Percentiles rank a stretch among this genome's conserved stretches.
These are phyloP conservation scores for Boehmeria nivea DNA, from an alignment of 306 rosid species.

Conservation along the genomic window DNA sequence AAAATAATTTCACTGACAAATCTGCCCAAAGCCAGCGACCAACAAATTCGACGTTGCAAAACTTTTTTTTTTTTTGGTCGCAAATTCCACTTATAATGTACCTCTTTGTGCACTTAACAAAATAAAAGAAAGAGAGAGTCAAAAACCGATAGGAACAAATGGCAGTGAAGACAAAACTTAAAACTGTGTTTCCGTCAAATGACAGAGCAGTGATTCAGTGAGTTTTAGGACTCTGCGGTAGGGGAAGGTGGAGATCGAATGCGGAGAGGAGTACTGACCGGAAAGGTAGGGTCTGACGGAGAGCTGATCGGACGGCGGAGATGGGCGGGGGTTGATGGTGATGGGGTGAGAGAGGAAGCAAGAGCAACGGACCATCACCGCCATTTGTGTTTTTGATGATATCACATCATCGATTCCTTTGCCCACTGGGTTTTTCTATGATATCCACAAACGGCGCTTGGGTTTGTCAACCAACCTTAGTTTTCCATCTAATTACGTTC, in stretches of 20 bases:
- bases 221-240: not conserved
- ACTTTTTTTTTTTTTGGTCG: not conserved
- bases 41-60: not conserved
- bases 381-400: too few species aligned
- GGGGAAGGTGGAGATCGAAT: not conserved
- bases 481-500: too few species aligned
- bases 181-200: not conserved
- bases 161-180: not conserved
- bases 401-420: too few species aligned
- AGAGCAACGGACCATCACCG: slow-evolving; percentile 55
- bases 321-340: slow-evolving; percentile 20
- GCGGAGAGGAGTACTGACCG: slow-evolving; percentile 33
- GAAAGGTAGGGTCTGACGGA: slow-evolving; percentile 20
- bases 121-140: too few species aligned
- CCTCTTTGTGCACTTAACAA: too few species aligned
- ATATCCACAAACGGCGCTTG: too few species aligned
- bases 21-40: too few species aligned
- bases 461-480: too few species aligned
- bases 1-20: too few species aligned
- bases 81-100: too few species aligned
- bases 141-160: too few species aligned
- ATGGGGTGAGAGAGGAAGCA: slow-evolving; percentile 40
- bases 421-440: too few species aligned
- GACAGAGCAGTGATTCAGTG: not conserved
- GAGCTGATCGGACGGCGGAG: slow-evolving; percentile 33